Conservation (phyloP, 2,329 filamentous ascomycete species). For the Alternaria sp. region DNA sequence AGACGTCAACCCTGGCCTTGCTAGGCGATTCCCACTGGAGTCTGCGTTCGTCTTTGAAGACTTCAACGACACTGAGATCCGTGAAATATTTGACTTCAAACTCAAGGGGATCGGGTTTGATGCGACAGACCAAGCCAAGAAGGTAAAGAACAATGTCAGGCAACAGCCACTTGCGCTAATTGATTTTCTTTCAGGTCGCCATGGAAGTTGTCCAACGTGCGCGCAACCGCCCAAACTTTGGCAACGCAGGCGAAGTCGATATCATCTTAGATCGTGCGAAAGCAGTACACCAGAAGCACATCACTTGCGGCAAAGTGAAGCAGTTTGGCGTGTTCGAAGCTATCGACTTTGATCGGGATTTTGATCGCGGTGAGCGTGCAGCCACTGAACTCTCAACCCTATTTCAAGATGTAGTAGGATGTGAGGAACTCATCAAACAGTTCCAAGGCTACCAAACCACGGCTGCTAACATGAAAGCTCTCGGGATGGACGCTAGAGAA, state of each 20-base stretch:
- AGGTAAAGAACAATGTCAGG: slow-evolving; percentile 1
- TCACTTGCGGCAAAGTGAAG: slow-evolving; percentile 39
- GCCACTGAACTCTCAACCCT: slow-evolving; percentile 59
- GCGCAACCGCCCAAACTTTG: slow-evolving; percentile 71
- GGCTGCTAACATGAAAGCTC: slow-evolving; percentile 60
- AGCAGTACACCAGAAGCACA: slow-evolving; percentile 58
- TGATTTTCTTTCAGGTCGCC: slow-evolving; percentile 45
- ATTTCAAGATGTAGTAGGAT: slow-evolving; percentile 68
- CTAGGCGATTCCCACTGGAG: slow-evolving; percentile 69
- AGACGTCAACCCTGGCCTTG: slow-evolving; percentile 75
- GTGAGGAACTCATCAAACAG: slow-evolving; percentile 62
- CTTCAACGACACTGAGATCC: slow-evolving; percentile 67
- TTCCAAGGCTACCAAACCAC: slow-evolving; percentile 65
- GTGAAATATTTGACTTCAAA: slow-evolving; percentile 69
- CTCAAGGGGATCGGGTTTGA: slow-evolving; percentile 64
- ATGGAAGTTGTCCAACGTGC: slow-evolving; percentile 68
- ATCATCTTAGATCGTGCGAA: slow-evolving; percentile 70
- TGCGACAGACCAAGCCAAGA: slow-evolving; percentile 62
- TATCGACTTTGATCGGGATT: slow-evolving; percentile 67
- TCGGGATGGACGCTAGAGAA: slow-evolving; percentile 64
- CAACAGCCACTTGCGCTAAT: background rate
- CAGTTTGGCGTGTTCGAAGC: slow-evolving; percentile 52
- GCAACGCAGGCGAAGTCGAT: slow-evolving; percentile 79
- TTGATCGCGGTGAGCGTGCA: slow-evolving; percentile 60
- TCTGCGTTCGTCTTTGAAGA: slow-evolving; percentile 74